Evolutionary conservation across 2,329 filamentous ascomycete species (phyloP), one percentile per base, ranked within the genome.

Genomic region (Colletotrichum caudatum): DNA sequence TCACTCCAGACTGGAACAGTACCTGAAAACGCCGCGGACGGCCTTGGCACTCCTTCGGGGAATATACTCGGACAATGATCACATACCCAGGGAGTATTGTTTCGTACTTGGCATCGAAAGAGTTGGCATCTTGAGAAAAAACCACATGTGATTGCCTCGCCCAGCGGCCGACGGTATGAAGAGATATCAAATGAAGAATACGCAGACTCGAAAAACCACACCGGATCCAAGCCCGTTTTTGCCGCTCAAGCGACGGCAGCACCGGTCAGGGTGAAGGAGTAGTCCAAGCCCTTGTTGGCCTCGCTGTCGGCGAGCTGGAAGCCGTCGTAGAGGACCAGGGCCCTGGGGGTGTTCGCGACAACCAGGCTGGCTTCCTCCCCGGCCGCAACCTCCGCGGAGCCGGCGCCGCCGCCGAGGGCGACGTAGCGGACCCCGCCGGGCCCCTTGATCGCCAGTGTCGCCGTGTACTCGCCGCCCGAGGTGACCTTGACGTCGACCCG

Each of bases 301-400:
- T 81, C 82, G 3, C 77, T 76, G 2, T 74, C 79, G n/a, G 53
- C 69, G 26, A 83, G 75, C 41, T 79, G 71, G 68, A 84, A 85
- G 3, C 83, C 80, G 73, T 86, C 83, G 71, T 85, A 87, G 59
- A 82, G 75, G 35, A 85, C 78, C 33, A 85, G 78, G 59, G 78
- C 72, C 9, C 77, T 77, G 9, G 85, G 85, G 3, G 85, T 85
- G 73, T 87, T 87, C 18, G 80, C 85, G 51, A 87, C 80, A 11
- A 87, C 82, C 46, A 87, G 77, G 51, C 77, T 84, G 9, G 78
- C 81, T 76, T 86, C 81, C 73, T 87, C 69, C 0, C 80, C 81
- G n/a, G 73, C 74, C 16, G 77, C 78, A 9, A 86, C 72, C 1
- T 72, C 71, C 1, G 78, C 78, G 14, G 78, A 78, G 0, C 78